These are phyloP conservation scores for Spinacia oleracea DNA, from an alignment of 179 eudicot genomes.

Conservation along the genomic window DNA sequence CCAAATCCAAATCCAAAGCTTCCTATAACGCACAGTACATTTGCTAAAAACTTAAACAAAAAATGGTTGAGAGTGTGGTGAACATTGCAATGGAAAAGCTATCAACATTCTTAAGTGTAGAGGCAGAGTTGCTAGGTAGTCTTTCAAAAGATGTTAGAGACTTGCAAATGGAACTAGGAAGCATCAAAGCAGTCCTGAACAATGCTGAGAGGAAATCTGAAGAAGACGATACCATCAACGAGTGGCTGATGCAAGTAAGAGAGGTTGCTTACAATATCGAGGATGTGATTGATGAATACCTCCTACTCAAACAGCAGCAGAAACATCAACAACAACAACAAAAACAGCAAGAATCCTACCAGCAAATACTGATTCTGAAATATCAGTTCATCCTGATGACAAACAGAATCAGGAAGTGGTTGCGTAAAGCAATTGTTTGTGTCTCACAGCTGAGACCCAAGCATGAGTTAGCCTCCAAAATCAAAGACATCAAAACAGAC, in stretches of 20 bases:
- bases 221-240: not conserved
- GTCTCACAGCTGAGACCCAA: no score
- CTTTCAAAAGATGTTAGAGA: not conserved
- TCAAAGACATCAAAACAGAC: not conserved
- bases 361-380: no score
- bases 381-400: no score
- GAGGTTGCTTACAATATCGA: not conserved
- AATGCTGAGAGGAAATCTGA: not conserved
- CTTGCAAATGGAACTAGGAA: not conserved
- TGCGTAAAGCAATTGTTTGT: no score
- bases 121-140: not conserved
- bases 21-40: no score
- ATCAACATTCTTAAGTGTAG: not conserved
- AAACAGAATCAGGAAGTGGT: no score
- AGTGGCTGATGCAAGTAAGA: conserved; percentile 13
- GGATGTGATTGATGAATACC: conserved; percentile 5
- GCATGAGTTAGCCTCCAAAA: not conserved
- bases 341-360: not conserved
- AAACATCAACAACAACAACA: not conserved
- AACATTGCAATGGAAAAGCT: not conserved
- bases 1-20: no score
- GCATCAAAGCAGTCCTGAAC: not conserved
- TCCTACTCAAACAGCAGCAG: not conserved
- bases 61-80: not conserved
- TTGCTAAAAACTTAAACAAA: not conserved